phyloP scores from a whole-genome alignment of 225 moss, liverwort and hornwort genomes.

The Lunularia cruciata region DNA sequence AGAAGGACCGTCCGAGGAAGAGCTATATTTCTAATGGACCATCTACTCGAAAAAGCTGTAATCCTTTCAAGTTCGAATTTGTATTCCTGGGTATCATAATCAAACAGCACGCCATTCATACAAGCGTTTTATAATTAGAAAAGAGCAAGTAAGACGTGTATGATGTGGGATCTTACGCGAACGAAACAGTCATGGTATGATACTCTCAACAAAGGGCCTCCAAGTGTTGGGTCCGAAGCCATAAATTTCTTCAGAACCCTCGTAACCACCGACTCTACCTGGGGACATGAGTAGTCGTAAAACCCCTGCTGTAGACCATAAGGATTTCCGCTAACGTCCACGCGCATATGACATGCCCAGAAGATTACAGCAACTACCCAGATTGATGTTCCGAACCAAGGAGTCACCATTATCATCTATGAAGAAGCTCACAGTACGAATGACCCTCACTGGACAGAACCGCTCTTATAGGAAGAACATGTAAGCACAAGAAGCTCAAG shows the following conservation, averaged over 20 bases:
- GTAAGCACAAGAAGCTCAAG: background rate
- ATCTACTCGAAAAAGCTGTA: too few species aligned
- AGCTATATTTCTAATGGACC: too few species aligned
- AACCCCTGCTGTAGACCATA: background rate
- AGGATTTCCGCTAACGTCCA: background rate
- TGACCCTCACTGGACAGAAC: background rate
- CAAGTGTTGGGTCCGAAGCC: background rate
- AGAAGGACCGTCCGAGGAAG: too few species aligned
- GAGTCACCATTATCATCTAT: background rate
- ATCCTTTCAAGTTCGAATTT: too few species aligned
- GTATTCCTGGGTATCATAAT: too few species aligned
- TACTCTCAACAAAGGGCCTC: background rate
- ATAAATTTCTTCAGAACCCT: background rate
- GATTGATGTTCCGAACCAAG: background rate
- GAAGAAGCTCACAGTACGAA: too few species aligned
- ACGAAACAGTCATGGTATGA: slow-evolving; percentile 17
- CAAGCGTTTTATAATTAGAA: too few species aligned
- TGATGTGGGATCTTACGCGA: background rate
- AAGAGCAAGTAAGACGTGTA: too few species aligned
- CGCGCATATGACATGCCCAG: too few species aligned
- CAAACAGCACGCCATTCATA: too few species aligned
- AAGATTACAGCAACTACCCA: background rate
- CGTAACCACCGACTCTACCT: background rate
- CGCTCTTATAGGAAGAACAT: background rate
- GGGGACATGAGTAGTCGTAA: background rate